These are phyloP conservation scores for Apium graveolens DNA, from an alignment of 129 eudicot genomes.

Conservation along the genomic window DNA sequence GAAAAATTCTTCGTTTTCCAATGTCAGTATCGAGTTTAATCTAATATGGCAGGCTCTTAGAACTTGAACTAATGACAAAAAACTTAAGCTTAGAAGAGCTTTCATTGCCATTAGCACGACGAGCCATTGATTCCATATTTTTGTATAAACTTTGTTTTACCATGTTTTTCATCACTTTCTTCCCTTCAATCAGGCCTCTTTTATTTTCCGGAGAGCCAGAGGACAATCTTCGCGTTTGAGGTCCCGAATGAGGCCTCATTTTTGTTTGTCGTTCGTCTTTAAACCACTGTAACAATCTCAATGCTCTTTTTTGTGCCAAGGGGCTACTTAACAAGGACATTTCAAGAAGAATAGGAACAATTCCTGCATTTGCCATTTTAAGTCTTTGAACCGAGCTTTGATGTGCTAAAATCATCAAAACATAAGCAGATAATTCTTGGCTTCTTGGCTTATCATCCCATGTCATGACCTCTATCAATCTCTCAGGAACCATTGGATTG, in stretches of 20 bases:
- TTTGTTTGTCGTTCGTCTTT: conserved; percentile 69
- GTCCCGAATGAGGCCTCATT: conserved; percentile 88
- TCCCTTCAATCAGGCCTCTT: conserved; percentile 46
- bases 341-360: conserved; percentile 74
- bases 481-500: conserved; percentile 49
- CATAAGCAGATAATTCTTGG: conserved; percentile 70
- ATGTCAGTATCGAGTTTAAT: not conserved
- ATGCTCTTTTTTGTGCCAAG: conserved; percentile 67
- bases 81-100: conserved; percentile 52
- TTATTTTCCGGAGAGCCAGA: conserved; percentile 40
- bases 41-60: conserved; percentile 91
- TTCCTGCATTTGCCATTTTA: conserved; percentile 78
- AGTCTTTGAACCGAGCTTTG: conserved; percentile 71
- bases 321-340: conserved; percentile 76
- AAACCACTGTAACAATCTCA: conserved; percentile 82
- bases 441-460: conserved; percentile 68
- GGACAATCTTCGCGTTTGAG: conserved; percentile 47
- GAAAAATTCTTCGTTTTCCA: not conserved
- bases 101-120: conserved; percentile 58
- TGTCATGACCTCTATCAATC: conserved; percentile 64
- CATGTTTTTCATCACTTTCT: conserved; percentile 73
- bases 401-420: conserved; percentile 85
- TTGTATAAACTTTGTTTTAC: conserved; percentile 78
- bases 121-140: conserved; percentile 84
- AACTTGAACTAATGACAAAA: conserved; percentile 85